These are phyloP conservation scores for Aspergillus cristatus DNA, from an alignment of 495 filamentous ascomycete species.

Conservation along the genomic window DNA sequence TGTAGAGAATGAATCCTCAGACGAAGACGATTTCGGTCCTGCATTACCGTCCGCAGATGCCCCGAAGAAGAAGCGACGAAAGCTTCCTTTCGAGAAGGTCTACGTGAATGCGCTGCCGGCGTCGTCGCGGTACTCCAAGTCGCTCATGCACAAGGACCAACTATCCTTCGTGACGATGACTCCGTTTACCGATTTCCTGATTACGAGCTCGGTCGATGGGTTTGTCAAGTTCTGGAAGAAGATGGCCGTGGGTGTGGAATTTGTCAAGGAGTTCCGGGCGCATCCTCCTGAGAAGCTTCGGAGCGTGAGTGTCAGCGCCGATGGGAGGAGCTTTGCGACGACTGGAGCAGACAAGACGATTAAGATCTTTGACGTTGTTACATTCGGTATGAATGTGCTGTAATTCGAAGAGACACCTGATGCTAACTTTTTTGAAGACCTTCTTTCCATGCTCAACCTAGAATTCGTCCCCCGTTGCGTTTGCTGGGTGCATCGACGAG, in stretches of 20 bases:
- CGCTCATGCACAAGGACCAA: conserved; percentile 97
- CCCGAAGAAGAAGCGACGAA: conserved; percentile 82
- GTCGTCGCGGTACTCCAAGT: conserved; percentile 81
- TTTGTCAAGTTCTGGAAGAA: conserved; percentile 99
- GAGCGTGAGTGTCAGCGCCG: conserved; percentile 71
- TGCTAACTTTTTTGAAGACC: conserved; percentile 46
- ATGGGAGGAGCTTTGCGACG: conserved; percentile 91
- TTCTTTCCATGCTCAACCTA: conserved; percentile 69
- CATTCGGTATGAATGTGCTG: conserved; percentile 50
- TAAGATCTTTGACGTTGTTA: conserved; percentile 94
- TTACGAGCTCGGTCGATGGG: conserved; percentile 87
- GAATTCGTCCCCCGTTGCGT: conserved; percentile 67
- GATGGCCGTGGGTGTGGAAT: conserved; percentile 78
- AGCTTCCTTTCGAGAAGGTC: conserved; percentile 87
- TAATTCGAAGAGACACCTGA: no score
- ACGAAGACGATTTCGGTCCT: conserved; percentile 92
- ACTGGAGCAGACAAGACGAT: conserved; percentile 78
- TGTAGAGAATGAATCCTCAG: conserved; percentile 54
- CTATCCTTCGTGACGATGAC: conserved; percentile 78
- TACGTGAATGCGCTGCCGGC: conserved; percentile 85
- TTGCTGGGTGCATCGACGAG: conserved; percentile 88
- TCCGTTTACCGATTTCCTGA: conserved; percentile 83
- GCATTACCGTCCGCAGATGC: conserved; percentile 65
- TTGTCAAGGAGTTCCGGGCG: conserved; percentile 94
- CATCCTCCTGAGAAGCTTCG: conserved; percentile 71